Conservation (phyloP, 1,284 basidiomycete species). For the Leccinum pallidistipes region DNA sequence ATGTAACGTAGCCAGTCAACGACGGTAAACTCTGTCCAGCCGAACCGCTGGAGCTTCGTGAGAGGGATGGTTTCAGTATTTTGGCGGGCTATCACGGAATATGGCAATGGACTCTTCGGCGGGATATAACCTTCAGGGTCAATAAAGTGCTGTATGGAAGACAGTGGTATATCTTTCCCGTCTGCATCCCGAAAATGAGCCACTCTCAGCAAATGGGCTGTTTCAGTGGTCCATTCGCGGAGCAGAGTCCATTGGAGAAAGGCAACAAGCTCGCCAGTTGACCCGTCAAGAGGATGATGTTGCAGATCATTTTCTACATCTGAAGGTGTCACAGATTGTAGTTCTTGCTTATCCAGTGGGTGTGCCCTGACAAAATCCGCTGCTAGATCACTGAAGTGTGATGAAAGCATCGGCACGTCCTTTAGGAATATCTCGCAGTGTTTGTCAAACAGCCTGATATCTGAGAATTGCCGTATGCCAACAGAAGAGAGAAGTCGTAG, state of each 20-base stretch:
- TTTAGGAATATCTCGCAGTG: slow-evolving; percentile 77
- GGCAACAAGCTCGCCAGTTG: slow-evolving; percentile 69
- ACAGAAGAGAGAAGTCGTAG: slow-evolving; percentile 79
- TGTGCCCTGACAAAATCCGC: slow-evolving; percentile 62
- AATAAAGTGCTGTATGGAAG: slow-evolving; percentile 69
- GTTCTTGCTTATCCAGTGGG: slow-evolving; percentile 54
- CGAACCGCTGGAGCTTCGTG: slow-evolving; percentile 58
- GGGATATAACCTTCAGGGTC: slow-evolving; percentile 38
- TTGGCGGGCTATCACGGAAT: slow-evolving; percentile 67
- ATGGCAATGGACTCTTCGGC: slow-evolving; percentile 77
- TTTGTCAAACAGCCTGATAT: slow-evolving; percentile 76
- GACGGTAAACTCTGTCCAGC: slow-evolving; percentile 79
- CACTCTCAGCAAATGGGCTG: slow-evolving; percentile 54
- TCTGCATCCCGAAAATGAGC: slow-evolving; percentile 51
- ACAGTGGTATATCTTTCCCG: slow-evolving; percentile 43
- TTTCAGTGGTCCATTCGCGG: slow-evolving; percentile 40
- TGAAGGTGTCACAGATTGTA: slow-evolving; percentile 72
- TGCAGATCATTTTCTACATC: slow-evolving; percentile 83
- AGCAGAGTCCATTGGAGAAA: slow-evolving; percentile 76
- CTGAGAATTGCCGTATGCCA: slow-evolving; percentile 68
- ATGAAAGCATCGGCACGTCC: slow-evolving; percentile 73
- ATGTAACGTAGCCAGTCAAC: slow-evolving; percentile 76
- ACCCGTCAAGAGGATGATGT: slow-evolving; percentile 58
- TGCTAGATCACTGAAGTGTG: slow-evolving; percentile 58
- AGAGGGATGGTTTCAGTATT: slow-evolving; percentile 62